Evolutionary conservation across 129 eudicot species (phyloP).

Genomic region (Calendula officinalis): DNA sequence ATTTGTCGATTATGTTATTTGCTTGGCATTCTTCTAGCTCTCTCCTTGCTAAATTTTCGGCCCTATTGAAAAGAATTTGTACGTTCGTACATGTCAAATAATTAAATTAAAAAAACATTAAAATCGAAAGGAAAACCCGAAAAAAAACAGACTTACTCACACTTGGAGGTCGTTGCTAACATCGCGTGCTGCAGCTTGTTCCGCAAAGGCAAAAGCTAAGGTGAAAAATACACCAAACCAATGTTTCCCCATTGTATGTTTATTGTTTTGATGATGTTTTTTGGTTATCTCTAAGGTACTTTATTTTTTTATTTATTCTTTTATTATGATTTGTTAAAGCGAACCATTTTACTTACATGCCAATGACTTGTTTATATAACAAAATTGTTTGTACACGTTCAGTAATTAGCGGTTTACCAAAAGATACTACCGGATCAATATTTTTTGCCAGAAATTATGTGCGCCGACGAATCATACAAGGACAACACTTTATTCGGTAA

Average conservation of each 20-base stretch:
- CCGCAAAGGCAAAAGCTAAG: background rate
- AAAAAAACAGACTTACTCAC: background rate
- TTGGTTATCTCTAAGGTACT: background rate
- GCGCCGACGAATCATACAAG: background rate
- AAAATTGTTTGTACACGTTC: background rate
- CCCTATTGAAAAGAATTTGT: constrained; percentile 1
- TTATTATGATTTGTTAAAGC: constrained; percentile 5
- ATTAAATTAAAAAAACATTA: background rate
- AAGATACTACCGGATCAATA: background rate
- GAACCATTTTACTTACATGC: constrained; percentile 17
- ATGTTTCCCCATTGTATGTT: constrained; percentile 17
- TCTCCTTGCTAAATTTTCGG: constrained; percentile 50
- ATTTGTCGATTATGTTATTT: constrained; percentile 57
- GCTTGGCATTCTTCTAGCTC: constrained; percentile 42
- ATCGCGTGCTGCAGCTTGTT: background rate
- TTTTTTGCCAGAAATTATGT: background rate
- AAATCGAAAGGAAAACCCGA: background rate
- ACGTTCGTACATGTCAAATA: background rate
- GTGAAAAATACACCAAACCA: background rate
- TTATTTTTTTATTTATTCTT: background rate
- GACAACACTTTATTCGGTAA: background rate
- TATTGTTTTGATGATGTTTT: background rate
- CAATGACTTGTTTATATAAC: constrained; percentile 19
- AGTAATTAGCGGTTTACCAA: constrained; percentile 19
- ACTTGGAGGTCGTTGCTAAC: background rate